phyloP scores from a whole-genome alignment of 768 basidiomycete genomes.

The Russula griseocarnosa region DNA sequence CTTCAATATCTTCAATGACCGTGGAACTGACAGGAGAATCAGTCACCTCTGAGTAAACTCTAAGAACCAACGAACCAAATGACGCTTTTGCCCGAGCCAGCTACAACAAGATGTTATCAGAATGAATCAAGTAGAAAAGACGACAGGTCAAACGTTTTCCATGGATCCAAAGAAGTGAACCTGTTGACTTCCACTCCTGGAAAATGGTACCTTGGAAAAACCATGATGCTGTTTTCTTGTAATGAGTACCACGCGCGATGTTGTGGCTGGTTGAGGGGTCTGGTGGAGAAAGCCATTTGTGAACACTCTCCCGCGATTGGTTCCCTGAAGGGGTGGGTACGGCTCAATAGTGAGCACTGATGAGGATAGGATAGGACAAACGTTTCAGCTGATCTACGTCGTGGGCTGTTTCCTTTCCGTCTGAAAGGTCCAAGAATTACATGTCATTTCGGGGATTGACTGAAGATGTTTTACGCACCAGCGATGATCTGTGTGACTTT shows the following conservation, averaged over 20 bases:
- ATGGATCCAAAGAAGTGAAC: conserved; percentile 3
- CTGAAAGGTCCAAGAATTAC: too few species aligned
- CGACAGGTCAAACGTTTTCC: conserved; percentile 7
- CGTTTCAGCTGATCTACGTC: neutral
- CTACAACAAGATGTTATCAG: neutral
- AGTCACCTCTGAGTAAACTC: neutral
- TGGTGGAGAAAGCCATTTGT: conserved; percentile 13
- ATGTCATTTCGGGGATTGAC: too few species aligned
- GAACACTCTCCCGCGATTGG: neutral
- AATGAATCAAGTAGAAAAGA: too few species aligned
- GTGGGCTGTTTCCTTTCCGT: neutral
- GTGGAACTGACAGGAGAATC: neutral
- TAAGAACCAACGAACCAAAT: conserved; percentile 1
- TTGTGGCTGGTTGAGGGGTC: conserved; percentile 9
- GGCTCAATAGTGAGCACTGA: neutral
- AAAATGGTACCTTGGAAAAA: neutral
- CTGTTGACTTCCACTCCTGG: neutral
- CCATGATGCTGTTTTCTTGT: neutral
- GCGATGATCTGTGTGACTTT: too few species aligned
- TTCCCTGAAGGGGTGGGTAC: neutral
- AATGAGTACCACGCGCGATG: neutral
- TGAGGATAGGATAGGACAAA: neutral
- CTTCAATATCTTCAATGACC: neutral
- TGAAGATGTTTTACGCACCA: too few species aligned
- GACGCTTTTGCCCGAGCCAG: conserved; percentile 10